phyloP scores from a whole-genome alignment of 257 asterid genomes.

The Forsythia suspensa region DNA sequence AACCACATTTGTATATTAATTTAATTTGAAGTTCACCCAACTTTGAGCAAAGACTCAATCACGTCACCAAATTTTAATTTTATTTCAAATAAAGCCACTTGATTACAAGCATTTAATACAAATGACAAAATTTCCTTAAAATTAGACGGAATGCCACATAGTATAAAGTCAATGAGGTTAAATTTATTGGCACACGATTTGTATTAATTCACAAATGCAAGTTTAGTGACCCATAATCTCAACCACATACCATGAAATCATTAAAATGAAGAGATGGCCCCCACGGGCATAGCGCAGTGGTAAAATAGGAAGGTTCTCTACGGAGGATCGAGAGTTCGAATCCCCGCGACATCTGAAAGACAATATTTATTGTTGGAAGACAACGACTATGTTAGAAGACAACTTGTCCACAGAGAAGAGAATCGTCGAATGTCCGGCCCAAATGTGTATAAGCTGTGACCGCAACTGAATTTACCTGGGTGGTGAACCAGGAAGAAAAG shows the following conservation, averaged over 20 bases:
- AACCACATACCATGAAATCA: background rate
- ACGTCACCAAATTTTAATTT: background rate
- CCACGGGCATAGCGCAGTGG: no score
- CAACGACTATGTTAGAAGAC: no score
- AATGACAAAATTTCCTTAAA: background rate
- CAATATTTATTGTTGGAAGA: no score
- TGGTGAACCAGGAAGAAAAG: no score
- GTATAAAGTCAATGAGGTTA: background rate
- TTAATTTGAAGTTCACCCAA: background rate
- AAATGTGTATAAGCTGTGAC: no score
- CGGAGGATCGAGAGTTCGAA: no score
- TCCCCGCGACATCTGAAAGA: no score
- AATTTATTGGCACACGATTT: background rate
- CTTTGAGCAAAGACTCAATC: background rate
- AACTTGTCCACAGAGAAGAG: no score
- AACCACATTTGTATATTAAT: background rate
- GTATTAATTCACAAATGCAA: background rate
- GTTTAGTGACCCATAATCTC: background rate
- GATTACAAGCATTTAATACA: background rate
- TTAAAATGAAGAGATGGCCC: no score
- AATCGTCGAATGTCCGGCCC: no score
- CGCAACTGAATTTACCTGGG: no score
- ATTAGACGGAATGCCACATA: background rate
- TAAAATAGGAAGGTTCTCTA: no score
- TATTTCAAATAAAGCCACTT: background rate